Conservation (phyloP, 768 basidiomycete genomes). For the Rhodotorula taiwanensis region DNA sequence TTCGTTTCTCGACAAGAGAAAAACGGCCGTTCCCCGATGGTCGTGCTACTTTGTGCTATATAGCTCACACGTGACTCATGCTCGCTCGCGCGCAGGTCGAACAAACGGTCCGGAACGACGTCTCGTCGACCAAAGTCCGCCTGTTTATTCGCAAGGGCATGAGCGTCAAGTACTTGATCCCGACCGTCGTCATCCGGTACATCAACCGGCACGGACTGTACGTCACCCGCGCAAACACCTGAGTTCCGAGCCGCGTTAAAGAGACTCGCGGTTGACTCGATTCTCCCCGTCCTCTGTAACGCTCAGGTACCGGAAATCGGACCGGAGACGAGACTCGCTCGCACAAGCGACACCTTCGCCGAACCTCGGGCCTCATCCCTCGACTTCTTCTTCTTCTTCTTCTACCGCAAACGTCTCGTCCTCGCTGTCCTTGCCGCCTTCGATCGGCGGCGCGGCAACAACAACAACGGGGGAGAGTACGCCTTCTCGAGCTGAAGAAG, state of each 20-base stretch:
- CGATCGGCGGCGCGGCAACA: not conserved
- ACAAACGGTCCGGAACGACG: conserved; percentile 46
- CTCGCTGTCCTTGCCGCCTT: too few relatives aligned
- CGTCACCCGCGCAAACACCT: not conserved
- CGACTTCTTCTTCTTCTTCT: not conserved
- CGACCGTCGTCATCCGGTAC: conserved; percentile 84
- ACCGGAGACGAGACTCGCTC: not conserved
- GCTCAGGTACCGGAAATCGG: conserved; percentile 9
- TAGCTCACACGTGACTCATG: too few relatives aligned
- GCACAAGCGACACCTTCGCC: not conserved
- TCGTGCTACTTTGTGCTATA: too few relatives aligned
- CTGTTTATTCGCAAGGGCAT: conserved; percentile 50
- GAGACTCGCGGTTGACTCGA: too few relatives aligned
- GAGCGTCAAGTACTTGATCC: conserved; percentile 69
- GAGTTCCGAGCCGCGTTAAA: too few relatives aligned
- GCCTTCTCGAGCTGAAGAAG: not conserved
- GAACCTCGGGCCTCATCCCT: not conserved
- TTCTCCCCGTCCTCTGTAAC: not conserved
- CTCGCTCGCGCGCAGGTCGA: conserved; percentile 10
- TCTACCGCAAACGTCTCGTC: not conserved
- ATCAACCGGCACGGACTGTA: conserved; percentile 69
- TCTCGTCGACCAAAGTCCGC: conserved; percentile 76
- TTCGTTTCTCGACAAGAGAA: too few relatives aligned
- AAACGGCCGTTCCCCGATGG: too few relatives aligned
- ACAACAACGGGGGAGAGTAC: not conserved